These are phyloP conservation scores for Aureobasidium melanogenum DNA, from an alignment of 2,329 filamentous ascomycete species.

Conservation along the genomic window DNA sequence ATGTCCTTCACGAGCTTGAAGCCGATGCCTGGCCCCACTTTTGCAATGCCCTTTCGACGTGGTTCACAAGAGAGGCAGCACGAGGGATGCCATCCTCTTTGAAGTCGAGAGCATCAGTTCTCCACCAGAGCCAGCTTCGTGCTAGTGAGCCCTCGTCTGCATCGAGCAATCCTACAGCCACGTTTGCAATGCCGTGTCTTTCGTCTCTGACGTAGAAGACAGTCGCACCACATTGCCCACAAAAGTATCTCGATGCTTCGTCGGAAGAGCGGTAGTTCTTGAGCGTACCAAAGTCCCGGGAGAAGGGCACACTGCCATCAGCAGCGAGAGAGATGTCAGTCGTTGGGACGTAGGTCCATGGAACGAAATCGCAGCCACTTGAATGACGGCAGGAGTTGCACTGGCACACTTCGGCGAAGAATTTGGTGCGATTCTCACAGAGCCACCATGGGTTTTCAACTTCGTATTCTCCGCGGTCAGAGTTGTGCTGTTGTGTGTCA, in stretches of 20 bases:
- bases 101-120: slow-evolving; percentile 49
- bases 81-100: slow-evolving; percentile 39
- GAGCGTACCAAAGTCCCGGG: slow-evolving; percentile 32
- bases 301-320: slow-evolving; percentile 27
- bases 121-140: slow-evolving; percentile 56
- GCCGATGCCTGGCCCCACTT: not conserved
- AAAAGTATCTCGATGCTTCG: slow-evolving; percentile 53
- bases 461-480: slow-evolving; percentile 11
- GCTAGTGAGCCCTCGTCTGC: slow-evolving; percentile 45
- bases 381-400: slow-evolving; percentile 54
- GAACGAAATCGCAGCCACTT: slow-evolving; percentile 54
- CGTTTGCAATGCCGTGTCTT: slow-evolving; percentile 50
- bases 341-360: slow-evolving; percentile 58
- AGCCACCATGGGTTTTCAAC: slow-evolving; percentile 50
- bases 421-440: slow-evolving; percentile 39
- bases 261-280: slow-evolving; percentile 46
- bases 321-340: slow-evolving; percentile 43
- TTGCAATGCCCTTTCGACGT: not conserved
- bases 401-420: slow-evolving; percentile 51
- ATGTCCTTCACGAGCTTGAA: not conserved
- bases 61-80: not conserved
- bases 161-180: slow-evolving; percentile 51
- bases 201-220: slow-evolving; percentile 52
- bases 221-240: slow-evolving; percentile 52
- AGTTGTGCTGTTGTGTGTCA: slow-evolving; percentile 43